phyloP scores from a whole-genome alignment of 352 stramenopile species.

The Globisporangium irregulare region DNA sequence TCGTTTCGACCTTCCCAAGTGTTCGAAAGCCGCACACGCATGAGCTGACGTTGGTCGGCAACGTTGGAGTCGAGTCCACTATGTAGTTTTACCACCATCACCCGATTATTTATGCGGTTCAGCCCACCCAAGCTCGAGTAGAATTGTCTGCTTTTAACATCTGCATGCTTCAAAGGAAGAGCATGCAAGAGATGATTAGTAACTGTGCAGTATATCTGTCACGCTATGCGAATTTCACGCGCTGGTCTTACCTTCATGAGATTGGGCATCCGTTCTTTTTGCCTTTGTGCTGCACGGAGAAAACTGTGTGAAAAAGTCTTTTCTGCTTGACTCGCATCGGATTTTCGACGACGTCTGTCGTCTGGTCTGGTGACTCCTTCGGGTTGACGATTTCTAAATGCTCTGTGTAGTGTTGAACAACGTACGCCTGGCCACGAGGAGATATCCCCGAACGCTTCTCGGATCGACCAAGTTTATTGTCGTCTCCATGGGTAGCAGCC shows the following conservation, averaged over 20 bases:
- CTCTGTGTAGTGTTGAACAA: neutral
- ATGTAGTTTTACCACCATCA: neutral
- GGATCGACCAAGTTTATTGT: neutral
- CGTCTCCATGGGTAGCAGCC: neutral
- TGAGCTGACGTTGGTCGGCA: neutral
- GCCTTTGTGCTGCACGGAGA: conserved; percentile 13
- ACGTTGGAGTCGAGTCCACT: neutral
- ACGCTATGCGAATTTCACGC: neutral
- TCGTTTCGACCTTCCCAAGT: conserved; percentile 26
- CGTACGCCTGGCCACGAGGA: neutral
- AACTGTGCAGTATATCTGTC: neutral
- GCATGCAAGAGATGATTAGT: neutral
- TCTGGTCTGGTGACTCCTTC: neutral
- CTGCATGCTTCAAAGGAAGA: conserved; percentile 15
- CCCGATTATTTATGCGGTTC: conserved; percentile 14
- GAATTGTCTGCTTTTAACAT: neutral
- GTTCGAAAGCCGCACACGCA: neutral
- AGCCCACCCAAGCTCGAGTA: neutral
- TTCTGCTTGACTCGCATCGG: conserved; percentile 4
- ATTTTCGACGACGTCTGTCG: neutral
- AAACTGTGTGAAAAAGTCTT: conserved; percentile 14
- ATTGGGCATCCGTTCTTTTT: conserved; percentile 19
- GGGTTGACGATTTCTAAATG: neutral
- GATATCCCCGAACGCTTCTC: neutral
- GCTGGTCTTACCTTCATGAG: conserved; percentile 10